Conservation (phyloP, 768 basidiomycete genomes). For the Termitomyces eurrhizus region DNA sequence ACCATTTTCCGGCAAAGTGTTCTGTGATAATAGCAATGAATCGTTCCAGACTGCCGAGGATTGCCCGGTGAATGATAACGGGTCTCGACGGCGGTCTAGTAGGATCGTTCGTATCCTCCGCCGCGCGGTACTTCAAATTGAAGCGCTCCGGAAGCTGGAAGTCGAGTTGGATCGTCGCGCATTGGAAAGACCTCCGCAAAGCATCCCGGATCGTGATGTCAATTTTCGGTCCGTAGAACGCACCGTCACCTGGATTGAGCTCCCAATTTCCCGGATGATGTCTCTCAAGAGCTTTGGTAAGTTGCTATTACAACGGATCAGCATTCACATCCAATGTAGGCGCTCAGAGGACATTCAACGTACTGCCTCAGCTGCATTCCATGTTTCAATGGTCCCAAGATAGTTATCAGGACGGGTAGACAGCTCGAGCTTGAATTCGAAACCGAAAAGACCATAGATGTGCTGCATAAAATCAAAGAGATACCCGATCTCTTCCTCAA, state of each 20-base stretch:
- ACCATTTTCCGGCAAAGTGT: constrained; percentile 98
- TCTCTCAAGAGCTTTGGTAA: constrained; percentile 78
- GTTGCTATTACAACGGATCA: constrained; percentile 51
- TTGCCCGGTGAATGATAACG: constrained; percentile 98
- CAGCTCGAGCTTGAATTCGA: constrained; percentile 89
- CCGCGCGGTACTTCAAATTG: constrained; percentile 86
- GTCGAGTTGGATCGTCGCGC: constrained; percentile 97
- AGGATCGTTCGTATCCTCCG: constrained; percentile 60
- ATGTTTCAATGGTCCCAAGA: constrained; percentile 84
- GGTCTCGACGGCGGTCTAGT: constrained; percentile 66
- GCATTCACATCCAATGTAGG: neutral
- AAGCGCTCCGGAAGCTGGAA: constrained; percentile 98
- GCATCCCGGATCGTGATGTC: constrained; percentile 97
- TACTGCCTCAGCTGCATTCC: constrained; percentile 86
- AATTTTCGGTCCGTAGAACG: constrained; percentile 99
- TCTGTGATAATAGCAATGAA: constrained; percentile 98
- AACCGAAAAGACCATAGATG: constrained; percentile 92
- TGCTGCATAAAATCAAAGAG: constrained; percentile 95
- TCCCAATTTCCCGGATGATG: constrained; percentile 88
- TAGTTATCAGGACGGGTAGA: constrained; percentile 96
- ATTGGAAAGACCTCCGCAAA: constrained; percentile 90
- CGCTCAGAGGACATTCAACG: constrained; percentile 12
- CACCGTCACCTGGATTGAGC: constrained; percentile 93
- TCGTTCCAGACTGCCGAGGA: constrained; percentile 89
- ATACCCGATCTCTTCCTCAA: constrained; percentile 80